Base-by-base conservation (phyloP, 2,329 filamentous ascomycete species). In the Xylariaceae sp. region DNA sequence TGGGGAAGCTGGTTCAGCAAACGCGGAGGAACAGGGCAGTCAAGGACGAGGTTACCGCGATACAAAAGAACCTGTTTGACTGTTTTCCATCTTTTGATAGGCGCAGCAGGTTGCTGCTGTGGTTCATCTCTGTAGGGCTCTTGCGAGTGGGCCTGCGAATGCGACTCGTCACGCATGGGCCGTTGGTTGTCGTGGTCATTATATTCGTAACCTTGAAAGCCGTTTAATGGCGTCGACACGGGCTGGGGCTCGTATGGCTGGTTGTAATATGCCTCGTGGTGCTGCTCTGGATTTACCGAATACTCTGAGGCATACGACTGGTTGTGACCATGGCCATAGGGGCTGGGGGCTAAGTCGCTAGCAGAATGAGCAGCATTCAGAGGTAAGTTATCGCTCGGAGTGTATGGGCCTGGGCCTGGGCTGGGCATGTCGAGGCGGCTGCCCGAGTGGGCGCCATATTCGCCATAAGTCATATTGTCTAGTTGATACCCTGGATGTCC, bases 61-160 rank as follows among this genome's bases (percentile, higher is more conserved):
- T 96, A 99, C 49, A 99, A 74, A 65, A 95, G 86, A n/a, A 99
- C 92, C 75, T 96, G 90, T 74, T 97, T 99, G 46, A 99, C 92
- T 0, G 94, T 99, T 78, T 97, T 99, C 89, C 90, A 97, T 69
- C 94, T 82, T 70, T 89, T 87, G 62, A 97, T 84, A 4, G 80
- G 59, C 76, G 80, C 52, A 77, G 81, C 61, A 78, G 18, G 80
- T 76, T 51, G 60, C 42, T 61, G 58, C 6, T 51, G 61, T 19
- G 72, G 71, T 16, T 76, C 70, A 51, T 80, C 79, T 45, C 69
- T 67, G 62, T 77, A 81, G 1, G 70, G 68, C 36, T 78, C 74
- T 55, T 63, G 65, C 26, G 62, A 53, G 68, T 73, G 56, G 61
- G 62, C 53, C 68, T 73, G 55, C 62, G 59, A 64, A 32, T 77